phyloP scores from a whole-genome alignment of 148 eudicot species.

The Cornus kousa region DNA sequence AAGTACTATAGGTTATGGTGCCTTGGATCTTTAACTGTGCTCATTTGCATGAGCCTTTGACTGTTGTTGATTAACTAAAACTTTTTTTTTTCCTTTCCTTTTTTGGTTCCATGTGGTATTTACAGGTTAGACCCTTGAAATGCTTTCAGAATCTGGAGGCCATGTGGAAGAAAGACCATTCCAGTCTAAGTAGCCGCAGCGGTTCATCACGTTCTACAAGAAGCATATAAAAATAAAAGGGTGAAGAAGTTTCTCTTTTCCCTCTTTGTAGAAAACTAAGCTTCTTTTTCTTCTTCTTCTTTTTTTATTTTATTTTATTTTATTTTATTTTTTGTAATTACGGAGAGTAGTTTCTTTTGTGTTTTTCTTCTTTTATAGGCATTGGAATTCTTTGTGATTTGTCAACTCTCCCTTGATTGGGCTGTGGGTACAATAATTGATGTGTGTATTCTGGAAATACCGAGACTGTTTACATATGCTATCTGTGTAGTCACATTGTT shows the following conservation, averaged over 20 bases:
- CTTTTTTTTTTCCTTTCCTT: background rate
- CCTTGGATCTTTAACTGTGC: no score
- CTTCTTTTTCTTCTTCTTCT: no score
- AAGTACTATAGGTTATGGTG: no score
- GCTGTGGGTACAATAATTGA: background rate
- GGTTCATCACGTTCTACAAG: slow-evolving; percentile 50
- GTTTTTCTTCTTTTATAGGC: background rate
- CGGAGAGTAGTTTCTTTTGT: background rate
- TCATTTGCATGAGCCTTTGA: no score
- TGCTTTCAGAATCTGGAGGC: slow-evolving; percentile 55
- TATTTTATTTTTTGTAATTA: background rate
- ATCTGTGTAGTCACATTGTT: background rate
- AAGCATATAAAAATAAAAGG: slow-evolving; percentile 22
- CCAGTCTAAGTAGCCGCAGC: slow-evolving; percentile 41
- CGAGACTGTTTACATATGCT: background rate
- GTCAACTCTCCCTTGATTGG: background rate
- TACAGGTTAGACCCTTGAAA: slow-evolving; percentile 66
- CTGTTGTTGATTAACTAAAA: no score
- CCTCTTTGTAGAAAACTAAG: background rate
- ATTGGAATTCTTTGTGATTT: background rate
- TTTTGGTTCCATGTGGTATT: slow-evolving; percentile 11
- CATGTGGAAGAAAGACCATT: slow-evolving; percentile 44
- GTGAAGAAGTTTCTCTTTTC: background rate
- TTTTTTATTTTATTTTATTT: no score
- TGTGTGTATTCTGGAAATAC: background rate